A percentile compares a stretch with the other conserved stretches of the same genome.
Conservation (phyloP, 2,329 filamentous ascomycete species). For the Colletotrichum eleusines region DNA sequence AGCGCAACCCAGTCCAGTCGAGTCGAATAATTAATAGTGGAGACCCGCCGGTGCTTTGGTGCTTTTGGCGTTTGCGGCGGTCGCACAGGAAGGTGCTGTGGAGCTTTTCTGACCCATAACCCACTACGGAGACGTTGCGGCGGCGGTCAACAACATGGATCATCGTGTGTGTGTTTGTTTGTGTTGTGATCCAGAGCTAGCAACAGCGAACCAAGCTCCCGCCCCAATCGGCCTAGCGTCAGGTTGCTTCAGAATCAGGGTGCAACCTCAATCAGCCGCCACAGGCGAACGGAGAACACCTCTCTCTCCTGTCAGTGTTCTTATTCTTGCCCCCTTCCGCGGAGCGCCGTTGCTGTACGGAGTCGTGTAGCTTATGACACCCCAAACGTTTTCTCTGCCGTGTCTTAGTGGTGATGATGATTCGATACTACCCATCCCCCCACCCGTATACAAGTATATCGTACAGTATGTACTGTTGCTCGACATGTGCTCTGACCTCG, state of each 20-base stretch:
- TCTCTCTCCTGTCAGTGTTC: not conserved
- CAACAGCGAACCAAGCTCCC: slow-evolving; percentile 15
- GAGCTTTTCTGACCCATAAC: slow-evolving; percentile 10
- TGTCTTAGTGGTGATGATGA: slow-evolving; percentile 18
- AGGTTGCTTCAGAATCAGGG: slow-evolving; percentile 17
- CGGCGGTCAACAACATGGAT: slow-evolving; percentile 30
- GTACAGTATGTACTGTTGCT: slow-evolving; percentile 7
- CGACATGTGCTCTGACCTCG: slow-evolving; percentile 29
- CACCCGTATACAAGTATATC: not conserved
- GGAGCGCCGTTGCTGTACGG: not conserved
- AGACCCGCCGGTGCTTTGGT: not conserved
- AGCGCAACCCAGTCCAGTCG: slow-evolving; percentile 25
- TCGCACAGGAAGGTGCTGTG: not conserved
- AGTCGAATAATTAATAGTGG: too few relatives aligned
- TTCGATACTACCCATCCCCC: slow-evolving; percentile 12
- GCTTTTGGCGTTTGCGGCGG: slow-evolving; percentile 1
- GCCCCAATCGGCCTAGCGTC: slow-evolving; percentile 30
- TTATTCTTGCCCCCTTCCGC: not conserved
- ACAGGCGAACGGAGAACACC: slow-evolving; percentile 19
- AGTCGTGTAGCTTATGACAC: not conserved
- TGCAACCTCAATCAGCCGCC: slow-evolving; percentile 33
- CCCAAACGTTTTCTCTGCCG: not conserved
- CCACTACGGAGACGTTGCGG: not conserved
- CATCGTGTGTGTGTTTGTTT: too few relatives aligned
- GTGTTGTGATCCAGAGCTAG: slow-evolving; percentile 27